Conservation (phyloP, 2,329 filamentous ascomycete genomes). For the Metarhizium sp. region DNA sequence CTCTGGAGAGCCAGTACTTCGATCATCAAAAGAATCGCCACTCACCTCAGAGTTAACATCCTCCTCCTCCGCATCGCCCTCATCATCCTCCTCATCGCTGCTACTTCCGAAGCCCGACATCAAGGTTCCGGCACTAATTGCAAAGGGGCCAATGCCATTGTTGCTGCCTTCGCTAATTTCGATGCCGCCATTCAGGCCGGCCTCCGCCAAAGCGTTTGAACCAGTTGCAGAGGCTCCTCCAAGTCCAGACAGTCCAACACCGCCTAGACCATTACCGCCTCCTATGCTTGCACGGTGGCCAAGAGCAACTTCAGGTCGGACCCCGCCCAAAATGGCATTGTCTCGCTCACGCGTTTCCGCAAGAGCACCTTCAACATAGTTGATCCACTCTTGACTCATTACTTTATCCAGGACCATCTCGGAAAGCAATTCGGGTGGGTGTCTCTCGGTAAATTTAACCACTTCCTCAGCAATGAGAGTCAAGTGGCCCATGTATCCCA, state of each 20-base stretch:
- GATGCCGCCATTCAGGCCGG: constrained; percentile 68
- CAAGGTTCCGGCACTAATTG: constrained; percentile 63
- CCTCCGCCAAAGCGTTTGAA: constrained; percentile 68
- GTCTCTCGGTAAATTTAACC: constrained; percentile 93
- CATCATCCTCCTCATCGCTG: constrained; percentile 93
- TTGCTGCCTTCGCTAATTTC: constrained; percentile 57
- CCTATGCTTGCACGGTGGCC: constrained; percentile 61
- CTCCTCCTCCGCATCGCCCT: constrained; percentile 77
- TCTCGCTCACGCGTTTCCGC: constrained; percentile 92
- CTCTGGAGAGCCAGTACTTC: constrained; percentile 17
- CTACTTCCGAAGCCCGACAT: constrained; percentile 90
- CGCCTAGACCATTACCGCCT: constrained; percentile 34
- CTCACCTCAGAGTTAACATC: constrained; percentile 62
- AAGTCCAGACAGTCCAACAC: constrained; percentile 39
- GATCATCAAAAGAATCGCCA: constrained; percentile 26
- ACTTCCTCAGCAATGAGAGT: constrained; percentile 97
- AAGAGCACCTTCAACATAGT: constrained; percentile 87
- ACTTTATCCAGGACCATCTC: constrained; percentile 79
- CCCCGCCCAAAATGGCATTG: constrained; percentile 94
- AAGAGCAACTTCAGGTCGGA: constrained; percentile 82
- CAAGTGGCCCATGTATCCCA: constrained; percentile 97
- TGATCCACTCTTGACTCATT: constrained; percentile 82
- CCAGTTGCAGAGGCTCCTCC: constrained; percentile 28
- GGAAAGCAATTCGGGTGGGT: constrained; percentile 80
- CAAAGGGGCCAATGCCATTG: constrained; percentile 62